Conservation (phyloP, 768 basidiomycete species). For the Leucocoprinus leucothites region DNA sequence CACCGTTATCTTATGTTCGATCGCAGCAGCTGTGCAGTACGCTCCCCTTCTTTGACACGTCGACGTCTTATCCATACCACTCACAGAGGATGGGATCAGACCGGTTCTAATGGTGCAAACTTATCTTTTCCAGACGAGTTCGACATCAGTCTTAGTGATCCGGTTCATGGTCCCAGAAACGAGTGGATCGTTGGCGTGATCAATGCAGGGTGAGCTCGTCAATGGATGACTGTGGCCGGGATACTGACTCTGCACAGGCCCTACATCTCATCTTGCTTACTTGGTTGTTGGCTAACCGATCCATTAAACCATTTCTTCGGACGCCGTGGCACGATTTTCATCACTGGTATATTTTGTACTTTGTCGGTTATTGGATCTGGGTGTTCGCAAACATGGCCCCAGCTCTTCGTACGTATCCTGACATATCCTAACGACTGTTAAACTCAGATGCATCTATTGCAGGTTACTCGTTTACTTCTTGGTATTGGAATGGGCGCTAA, state of each 20-base stretch:
- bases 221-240: background rate
- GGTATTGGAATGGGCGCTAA: slow-evolving; percentile 69
- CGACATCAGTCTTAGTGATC: slow-evolving; percentile 30
- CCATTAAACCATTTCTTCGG: slow-evolving; percentile 60
- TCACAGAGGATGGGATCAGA: slow-evolving; percentile 59
- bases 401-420: slow-evolving; percentile 38
- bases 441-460: background rate
- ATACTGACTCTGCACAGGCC: slow-evolving; percentile 22
- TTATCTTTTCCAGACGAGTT: slow-evolving; percentile 54
- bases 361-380: slow-evolving; percentile 47
- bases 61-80: background rate
- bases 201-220: slow-evolving; percentile 50
- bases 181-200: slow-evolving; percentile 77
- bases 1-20: slow-evolving; percentile 52
- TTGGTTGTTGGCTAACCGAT: slow-evolving; percentile 48
- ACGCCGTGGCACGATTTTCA: slow-evolving; percentile 59
- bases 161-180: slow-evolving; percentile 39
- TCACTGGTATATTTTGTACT: slow-evolving; percentile 57
- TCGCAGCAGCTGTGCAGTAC: slow-evolving; percentile 80
- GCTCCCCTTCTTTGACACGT: background rate
- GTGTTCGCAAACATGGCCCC: slow-evolving; percentile 50
- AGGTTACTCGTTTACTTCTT: slow-evolving; percentile 52
- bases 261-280: slow-evolving; percentile 43
- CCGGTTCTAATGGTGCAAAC: slow-evolving; percentile 63
- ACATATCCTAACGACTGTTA: background rate